A percentile compares a stretch with the other conserved stretches of the same genome.
phyloP scores from a whole-genome alignment of 2,329 filamentous ascomycete species.

The Microascus cirrosus region DNA sequence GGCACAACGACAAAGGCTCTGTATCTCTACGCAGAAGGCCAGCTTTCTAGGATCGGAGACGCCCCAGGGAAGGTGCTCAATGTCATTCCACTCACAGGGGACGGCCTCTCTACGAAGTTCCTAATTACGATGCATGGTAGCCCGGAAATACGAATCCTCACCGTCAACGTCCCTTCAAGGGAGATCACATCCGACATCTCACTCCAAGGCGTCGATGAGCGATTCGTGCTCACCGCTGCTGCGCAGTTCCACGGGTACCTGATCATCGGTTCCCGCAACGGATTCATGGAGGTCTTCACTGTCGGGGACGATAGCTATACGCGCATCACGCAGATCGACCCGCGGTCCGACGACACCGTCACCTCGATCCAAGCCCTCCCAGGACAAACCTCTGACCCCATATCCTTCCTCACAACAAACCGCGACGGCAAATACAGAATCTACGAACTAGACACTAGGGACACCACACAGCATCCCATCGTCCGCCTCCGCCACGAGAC shows the following conservation, averaged over 20 bases:
- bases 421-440: constrained; percentile 69
- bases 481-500: constrained; percentile 54
- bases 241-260: constrained; percentile 27
- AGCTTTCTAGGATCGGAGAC: constrained; percentile 20
- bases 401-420: constrained; percentile 57
- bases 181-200: constrained; percentile 15
- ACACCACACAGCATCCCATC: constrained; percentile 7
- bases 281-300: constrained; percentile 29
- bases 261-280: constrained; percentile 43
- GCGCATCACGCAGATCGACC: not conserved
- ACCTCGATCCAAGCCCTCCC: constrained; percentile 49
- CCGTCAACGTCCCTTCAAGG: constrained; percentile 20
- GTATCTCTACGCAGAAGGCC: constrained; percentile 26
- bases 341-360: constrained; percentile 44
- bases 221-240: constrained; percentile 38
- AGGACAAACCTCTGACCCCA: constrained; percentile 8
- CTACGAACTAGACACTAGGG: constrained; percentile 28
- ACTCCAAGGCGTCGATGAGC: constrained; percentile 28
- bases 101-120: constrained; percentile 14
- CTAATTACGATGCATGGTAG: constrained; percentile 35
- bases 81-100: constrained; percentile 23
- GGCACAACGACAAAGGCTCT: constrained; percentile 37
- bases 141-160: constrained; percentile 29
- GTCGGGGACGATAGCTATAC: constrained; percentile 3
- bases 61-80: constrained; percentile 39